Conservation (phyloP, 768 basidiomycete genomes). For the Serendipita indica region DNA sequence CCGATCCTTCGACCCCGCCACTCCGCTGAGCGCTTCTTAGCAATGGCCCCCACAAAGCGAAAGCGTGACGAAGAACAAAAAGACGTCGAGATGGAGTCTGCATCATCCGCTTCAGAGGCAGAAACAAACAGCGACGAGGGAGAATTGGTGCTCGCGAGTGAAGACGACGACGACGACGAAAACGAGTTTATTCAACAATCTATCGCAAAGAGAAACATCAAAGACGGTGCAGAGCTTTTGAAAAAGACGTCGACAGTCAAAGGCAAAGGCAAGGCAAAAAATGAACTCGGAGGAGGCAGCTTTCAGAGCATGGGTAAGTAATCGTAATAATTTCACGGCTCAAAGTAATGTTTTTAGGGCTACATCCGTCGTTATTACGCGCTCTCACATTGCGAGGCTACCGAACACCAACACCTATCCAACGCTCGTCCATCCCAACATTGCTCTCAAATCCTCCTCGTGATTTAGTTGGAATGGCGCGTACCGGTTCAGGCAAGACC, state of each 20-base stretch:
- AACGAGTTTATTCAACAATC: slow-evolving; percentile 50
- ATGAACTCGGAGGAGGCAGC: slow-evolving; percentile 80
- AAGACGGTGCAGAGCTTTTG: slow-evolving; percentile 57
- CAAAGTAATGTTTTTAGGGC: slow-evolving; percentile 32
- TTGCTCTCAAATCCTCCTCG: slow-evolving; percentile 71
- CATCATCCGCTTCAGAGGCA: not conserved
- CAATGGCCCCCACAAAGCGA: slow-evolving; percentile 6
- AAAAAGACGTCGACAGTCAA: slow-evolving; percentile 47
- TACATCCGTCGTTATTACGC: slow-evolving; percentile 69
- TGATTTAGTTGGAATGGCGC: slow-evolving; percentile 95
- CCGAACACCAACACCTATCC: slow-evolving; percentile 90
- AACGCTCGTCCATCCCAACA: slow-evolving; percentile 75
- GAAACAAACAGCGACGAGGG: not conserved
- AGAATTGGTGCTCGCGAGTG: no score
- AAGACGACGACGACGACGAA: slow-evolving; percentile 42
- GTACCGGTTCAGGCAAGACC: slow-evolving; percentile 96
- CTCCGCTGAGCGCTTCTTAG: not conserved
- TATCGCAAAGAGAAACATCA: slow-evolving; percentile 56
- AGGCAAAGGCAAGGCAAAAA: slow-evolving; percentile 54
- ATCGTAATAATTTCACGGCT: slow-evolving; percentile 6
- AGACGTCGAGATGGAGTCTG: slow-evolving; percentile 11
- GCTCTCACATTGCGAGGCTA: slow-evolving; percentile 86
- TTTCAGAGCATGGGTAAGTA: slow-evolving; percentile 88
- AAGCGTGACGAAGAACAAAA: slow-evolving; percentile 12
- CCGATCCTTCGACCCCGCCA: not conserved